These are phyloP conservation scores for Lunularia cruciata DNA, from an alignment of 225 moss, liverwort and hornwort genomes.

Conservation along the genomic window DNA sequence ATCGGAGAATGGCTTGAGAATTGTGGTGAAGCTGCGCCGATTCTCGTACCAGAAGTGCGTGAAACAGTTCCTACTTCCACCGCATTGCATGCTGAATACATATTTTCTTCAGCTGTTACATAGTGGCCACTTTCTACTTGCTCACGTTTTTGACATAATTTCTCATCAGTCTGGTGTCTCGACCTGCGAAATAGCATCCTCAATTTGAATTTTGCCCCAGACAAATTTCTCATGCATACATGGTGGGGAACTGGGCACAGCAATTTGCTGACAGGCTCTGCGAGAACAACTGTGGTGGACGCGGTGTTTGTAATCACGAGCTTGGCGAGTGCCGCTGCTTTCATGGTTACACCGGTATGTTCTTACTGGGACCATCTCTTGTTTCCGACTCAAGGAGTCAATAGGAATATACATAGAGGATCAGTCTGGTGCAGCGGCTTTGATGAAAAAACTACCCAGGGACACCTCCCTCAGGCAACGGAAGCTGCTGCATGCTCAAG, in stretches of 20 bases:
- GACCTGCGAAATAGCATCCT: too few species aligned
- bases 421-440: too few species aligned
- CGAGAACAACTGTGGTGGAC: conserved; percentile 31
- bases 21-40: conserved; percentile 18
- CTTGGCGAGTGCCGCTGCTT: conserved; percentile 39
- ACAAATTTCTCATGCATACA: too few species aligned
- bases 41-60: conserved; percentile 34
- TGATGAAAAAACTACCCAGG: too few species aligned
- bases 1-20: conserved; percentile 23
- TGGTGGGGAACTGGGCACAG: not conserved
- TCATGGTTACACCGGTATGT: conserved; percentile 43
- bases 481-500: not conserved
- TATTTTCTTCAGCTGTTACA: too few species aligned
- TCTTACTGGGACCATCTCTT: not conserved
- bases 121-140: not conserved
- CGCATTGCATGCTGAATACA: too few species aligned
- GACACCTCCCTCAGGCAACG: too few species aligned
- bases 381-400: too few species aligned
- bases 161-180: not conserved
- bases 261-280: conserved; percentile 26
- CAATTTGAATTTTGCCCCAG: too few species aligned
- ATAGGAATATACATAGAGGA: too few species aligned
- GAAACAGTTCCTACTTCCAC: too few species aligned
- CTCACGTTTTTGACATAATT: not conserved
- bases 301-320: conserved; percentile 45